Evolutionary conservation across 1,284 basidiomycete genomes (phyloP), one percentile per base, ranked within the genome.

Genomic region (Sphagnurus paluster): DNA sequence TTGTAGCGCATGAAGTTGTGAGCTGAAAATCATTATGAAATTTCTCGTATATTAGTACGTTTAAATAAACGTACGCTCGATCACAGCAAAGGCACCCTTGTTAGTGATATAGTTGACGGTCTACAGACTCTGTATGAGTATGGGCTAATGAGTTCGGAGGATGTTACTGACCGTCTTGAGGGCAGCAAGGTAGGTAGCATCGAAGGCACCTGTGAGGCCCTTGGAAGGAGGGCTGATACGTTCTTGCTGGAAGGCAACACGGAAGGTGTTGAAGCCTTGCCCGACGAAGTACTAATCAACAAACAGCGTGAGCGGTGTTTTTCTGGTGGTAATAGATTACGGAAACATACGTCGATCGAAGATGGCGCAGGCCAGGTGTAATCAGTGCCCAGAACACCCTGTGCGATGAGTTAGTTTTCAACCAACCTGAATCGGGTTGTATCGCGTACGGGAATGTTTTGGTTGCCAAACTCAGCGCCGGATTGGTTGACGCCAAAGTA

Each of bases 1-100:
- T 80, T 79, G 69, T 77, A 82, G 42, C 72, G 74, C 75, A 80
- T 76, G 64, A 61, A 82, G 66, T 81, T 82, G 66, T 81, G 79
- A 29, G 79, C 76, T 77, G 42, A 20, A 38, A 5, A 34, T 26
- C 39, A 37, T 19, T 11, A 10, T n/a, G 21, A 37, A 5, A 26
- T 20, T 24, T 6, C 41, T 39, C 14, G 19, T 32, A 32, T 6
- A 29, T n/a, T 5, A 20, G 24, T 36, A 19, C 13, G 9, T 39
- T 17, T 4, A 35, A 8, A 17, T 3, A 17, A 23, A 68, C 75
- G 54, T 53, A 80, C 76, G 80, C 44, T 83, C 80, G 49, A 84
- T 64, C 45, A 76, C 59, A 29, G 74, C 80, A 50, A 66, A 81
- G 8, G 69, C 80, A 37, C 79, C 80, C 67, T 82, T 81, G 53